Conservation (phyloP, 2,329 filamentous ascomycete genomes). For the Fusarium algeriense region DNA sequence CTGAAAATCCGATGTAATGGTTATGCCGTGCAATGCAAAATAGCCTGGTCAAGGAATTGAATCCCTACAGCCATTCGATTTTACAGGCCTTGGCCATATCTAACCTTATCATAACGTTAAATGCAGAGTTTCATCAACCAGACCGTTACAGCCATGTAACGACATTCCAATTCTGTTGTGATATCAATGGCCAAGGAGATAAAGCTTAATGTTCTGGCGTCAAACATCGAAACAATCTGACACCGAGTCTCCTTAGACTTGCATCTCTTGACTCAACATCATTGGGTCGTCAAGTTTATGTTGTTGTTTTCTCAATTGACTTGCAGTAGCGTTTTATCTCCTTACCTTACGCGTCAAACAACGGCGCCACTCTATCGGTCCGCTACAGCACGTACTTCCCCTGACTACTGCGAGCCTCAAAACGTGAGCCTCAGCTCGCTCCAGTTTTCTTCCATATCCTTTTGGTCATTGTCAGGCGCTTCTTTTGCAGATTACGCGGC, state of each 20-base stretch:
- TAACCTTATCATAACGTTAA: background rate
- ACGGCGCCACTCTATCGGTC: slow-evolving; percentile 13
- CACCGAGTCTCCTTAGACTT: slow-evolving; percentile 8
- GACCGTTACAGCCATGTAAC: background rate
- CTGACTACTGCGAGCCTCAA: slow-evolving; percentile 35
- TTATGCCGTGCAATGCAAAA: background rate
- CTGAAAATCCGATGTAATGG: background rate
- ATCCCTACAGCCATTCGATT: background rate
- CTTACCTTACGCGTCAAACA: slow-evolving; percentile 32
- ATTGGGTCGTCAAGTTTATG: slow-evolving; percentile 13
- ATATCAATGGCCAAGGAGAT: background rate
- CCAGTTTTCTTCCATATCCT: slow-evolving; percentile 21
- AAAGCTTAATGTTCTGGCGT: slow-evolving; percentile 27
- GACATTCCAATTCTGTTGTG: background rate
- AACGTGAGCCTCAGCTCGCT: slow-evolving; percentile 23
- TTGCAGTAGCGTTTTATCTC: slow-evolving; percentile 14
- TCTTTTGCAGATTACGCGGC: slow-evolving; percentile 1
- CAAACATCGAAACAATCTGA: slow-evolving; percentile 7
- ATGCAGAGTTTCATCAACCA: background rate
- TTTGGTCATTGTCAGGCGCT: background rate
- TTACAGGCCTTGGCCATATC: background rate
- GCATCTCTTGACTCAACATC: slow-evolving; percentile 6
- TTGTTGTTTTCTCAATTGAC: slow-evolving; percentile 22
- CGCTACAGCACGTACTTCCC: slow-evolving; percentile 11
- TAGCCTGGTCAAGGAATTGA: background rate